These are phyloP conservation scores for Talaromyces sp. DNA, from an alignment of 2,329 filamentous ascomycete genomes.

Conservation along the genomic window DNA sequence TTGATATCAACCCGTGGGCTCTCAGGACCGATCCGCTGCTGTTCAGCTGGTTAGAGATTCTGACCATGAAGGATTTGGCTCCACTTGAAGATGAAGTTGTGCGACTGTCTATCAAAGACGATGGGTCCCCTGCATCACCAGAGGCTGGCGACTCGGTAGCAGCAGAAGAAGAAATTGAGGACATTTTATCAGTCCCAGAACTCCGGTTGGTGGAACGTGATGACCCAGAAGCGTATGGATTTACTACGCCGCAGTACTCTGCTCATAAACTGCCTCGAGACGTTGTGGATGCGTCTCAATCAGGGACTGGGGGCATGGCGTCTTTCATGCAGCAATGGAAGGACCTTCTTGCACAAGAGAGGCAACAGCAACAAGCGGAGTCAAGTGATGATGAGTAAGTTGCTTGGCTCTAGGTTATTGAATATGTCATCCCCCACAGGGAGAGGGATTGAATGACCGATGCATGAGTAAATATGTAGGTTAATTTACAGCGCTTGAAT, in stretches of 20 bases:
- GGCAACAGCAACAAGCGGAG: constrained; percentile 34
- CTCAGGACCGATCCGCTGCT: constrained; percentile 79
- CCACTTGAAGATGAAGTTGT: constrained; percentile 29
- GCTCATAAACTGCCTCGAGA: constrained; percentile 94
- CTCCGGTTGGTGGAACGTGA: constrained; percentile 75
- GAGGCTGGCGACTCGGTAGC: constrained; percentile 25
- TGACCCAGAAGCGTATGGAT: constrained; percentile 83
- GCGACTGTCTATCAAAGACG: constrained; percentile 29
- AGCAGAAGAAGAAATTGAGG: constrained; percentile 46
- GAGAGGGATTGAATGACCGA: not conserved
- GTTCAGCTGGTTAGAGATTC: constrained; percentile 83
- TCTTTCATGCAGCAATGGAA: constrained; percentile 77
- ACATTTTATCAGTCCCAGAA: constrained; percentile 60
- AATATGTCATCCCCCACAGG: not conserved
- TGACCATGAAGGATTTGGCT: constrained; percentile 57
- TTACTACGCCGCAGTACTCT: constrained; percentile 80
- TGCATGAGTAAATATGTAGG: not conserved
- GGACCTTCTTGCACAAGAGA: constrained; percentile 47
- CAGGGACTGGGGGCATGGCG: constrained; percentile 68
- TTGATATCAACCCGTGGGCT: constrained; percentile 96
- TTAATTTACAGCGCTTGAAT: not conserved
- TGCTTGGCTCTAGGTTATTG: not conserved
- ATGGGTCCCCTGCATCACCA: not conserved
- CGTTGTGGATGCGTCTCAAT: constrained; percentile 66
- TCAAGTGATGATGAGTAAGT: constrained; percentile 30